Conservation (phyloP, 768 basidiomycete genomes). For the Hygrocybe coccinea region DNA sequence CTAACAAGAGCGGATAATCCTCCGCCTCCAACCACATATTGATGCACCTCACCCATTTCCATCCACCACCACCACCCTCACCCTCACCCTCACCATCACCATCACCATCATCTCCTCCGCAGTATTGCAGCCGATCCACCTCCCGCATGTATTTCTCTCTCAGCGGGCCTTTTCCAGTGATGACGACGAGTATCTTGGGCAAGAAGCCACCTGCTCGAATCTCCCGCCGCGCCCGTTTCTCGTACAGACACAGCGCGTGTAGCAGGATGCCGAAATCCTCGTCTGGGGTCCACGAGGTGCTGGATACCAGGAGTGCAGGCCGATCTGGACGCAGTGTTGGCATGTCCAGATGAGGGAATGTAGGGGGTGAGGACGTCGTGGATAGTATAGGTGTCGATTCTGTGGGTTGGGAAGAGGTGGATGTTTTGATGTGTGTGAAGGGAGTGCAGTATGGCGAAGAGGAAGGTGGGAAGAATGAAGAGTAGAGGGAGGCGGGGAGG, state of each 20-base stretch:
- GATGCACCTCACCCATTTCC: slow-evolving; percentile 74
- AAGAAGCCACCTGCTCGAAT: slow-evolving; percentile 40
- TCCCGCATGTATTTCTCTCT: slow-evolving; percentile 67
- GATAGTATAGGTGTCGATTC: slow-evolving; percentile 14
- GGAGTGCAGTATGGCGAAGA: slow-evolving; percentile 55
- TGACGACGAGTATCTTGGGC: slow-evolving; percentile 75
- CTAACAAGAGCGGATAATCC: slow-evolving; percentile 86
- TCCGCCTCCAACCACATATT: slow-evolving; percentile 85
- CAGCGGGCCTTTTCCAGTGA: slow-evolving; percentile 89
- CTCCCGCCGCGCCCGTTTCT: slow-evolving; percentile 45
- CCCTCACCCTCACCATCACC: no score
- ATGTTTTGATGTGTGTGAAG: slow-evolving; percentile 46
- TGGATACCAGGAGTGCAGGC: slow-evolving; percentile 83
- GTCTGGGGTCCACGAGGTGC: slow-evolving; percentile 96
- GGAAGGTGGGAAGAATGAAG: slow-evolving; percentile 47
- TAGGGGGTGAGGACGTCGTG: slow-evolving; percentile 14
- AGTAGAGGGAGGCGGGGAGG: slow-evolving; percentile 31
- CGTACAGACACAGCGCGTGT: slow-evolving; percentile 66
- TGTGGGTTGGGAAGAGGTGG: slow-evolving; percentile 7
- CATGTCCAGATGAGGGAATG: slow-evolving; percentile 31
- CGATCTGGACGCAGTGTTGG: slow-evolving; percentile 63
- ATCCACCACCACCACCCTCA: no score
- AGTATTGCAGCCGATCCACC: slow-evolving; percentile 48
- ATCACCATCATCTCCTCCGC: slow-evolving; percentile 14
- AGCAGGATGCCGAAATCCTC: slow-evolving; percentile 89